Evolutionary conservation across 345 rosid species (phyloP).

Genomic region (Camelina laxa): DNA sequence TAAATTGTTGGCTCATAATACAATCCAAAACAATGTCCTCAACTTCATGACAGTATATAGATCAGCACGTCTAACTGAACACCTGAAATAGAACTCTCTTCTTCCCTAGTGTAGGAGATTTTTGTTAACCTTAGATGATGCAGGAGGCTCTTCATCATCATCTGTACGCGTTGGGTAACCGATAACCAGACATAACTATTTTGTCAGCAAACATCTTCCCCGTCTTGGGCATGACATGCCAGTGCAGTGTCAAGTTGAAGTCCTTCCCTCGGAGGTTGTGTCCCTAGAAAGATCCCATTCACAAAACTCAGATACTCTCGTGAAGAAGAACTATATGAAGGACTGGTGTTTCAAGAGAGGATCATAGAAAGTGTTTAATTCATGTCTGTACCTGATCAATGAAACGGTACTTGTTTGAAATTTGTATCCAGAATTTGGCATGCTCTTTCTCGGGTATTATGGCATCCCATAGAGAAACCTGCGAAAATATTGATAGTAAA

Average conservation of each 20-base stretch:
- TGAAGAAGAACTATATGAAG: not conserved
- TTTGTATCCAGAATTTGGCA: slow-evolving; percentile 82
- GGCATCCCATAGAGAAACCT: slow-evolving; percentile 97
- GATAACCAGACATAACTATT: slow-evolving; percentile 78
- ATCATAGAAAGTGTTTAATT: not conserved
- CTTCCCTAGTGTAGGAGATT: slow-evolving; percentile 6
- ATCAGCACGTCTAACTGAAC: slow-evolving; percentile 21
- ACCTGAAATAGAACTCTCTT: slow-evolving; percentile 20
- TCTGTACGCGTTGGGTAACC: slow-evolving; percentile 76
- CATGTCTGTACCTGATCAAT: slow-evolving; percentile 88
- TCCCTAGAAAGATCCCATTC: slow-evolving; percentile 57
- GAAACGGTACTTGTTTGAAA: slow-evolving; percentile 88
- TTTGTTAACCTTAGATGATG: slow-evolving; percentile 23
- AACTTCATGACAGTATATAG: slow-evolving; percentile 14
- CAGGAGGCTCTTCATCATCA: slow-evolving; percentile 38
- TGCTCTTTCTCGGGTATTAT: slow-evolving; percentile 79
- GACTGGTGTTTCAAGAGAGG: not conserved
- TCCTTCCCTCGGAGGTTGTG: slow-evolving; percentile 79
- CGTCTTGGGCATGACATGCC: slow-evolving; percentile 99
- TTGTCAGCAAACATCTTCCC: slow-evolving; percentile 95
- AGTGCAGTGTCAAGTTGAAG: slow-evolving; percentile 89
- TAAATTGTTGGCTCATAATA: slow-evolving; percentile 47
- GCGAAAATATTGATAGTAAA: not conserved
- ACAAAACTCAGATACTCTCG: slow-evolving; percentile 17
- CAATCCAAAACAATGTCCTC: slow-evolving; percentile 41